phyloP scores from a whole-genome alignment of 805 yeast genomes.

The Barnettozyma sucrosica region DNA sequence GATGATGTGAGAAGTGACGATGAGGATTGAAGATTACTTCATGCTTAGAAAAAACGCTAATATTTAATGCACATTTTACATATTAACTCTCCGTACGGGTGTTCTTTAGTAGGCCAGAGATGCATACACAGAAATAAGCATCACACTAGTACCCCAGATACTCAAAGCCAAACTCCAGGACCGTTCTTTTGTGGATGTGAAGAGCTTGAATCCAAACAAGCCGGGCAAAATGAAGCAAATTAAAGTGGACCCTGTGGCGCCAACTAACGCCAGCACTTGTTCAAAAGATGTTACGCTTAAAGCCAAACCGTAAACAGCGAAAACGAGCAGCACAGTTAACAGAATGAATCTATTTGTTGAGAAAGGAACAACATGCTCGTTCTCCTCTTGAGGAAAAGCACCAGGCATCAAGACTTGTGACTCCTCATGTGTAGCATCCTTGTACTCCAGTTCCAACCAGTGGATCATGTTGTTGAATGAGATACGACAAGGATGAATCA shows the following conservation, averaged over 20 bases:
- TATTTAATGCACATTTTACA: background rate
- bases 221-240: slow-evolving; percentile 79
- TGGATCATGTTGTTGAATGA: slow-evolving; percentile 61
- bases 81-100: no score
- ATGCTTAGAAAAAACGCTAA: background rate
- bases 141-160: slow-evolving; percentile 65
- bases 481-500: slow-evolving; percentile 77
- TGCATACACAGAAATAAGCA: slow-evolving; percentile 55
- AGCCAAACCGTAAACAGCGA: slow-evolving; percentile 50
- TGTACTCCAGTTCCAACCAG: slow-evolving; percentile 32
- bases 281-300: slow-evolving; percentile 58
- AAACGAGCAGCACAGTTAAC: slow-evolving; percentile 43
- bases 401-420: slow-evolving; percentile 10
- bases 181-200: slow-evolving; percentile 32
- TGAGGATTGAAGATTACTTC: slow-evolving; percentile 35
- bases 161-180: slow-evolving; percentile 49
- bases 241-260: slow-evolving; percentile 79
- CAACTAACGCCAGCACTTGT: slow-evolving; percentile 64
- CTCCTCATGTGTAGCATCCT: slow-evolving; percentile 5
- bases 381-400: slow-evolving; percentile 15
- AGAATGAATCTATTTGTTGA: slow-evolving; percentile 40
- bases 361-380: slow-evolving; percentile 37
- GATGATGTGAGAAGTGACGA: slow-evolving; percentile 85
- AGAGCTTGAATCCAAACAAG: slow-evolving; percentile 54
- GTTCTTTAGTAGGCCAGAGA: slow-evolving; percentile 23